Evolutionary conservation across 495 filamentous ascomycete genomes (phyloP).

Genomic region (Xylaria curta): DNA sequence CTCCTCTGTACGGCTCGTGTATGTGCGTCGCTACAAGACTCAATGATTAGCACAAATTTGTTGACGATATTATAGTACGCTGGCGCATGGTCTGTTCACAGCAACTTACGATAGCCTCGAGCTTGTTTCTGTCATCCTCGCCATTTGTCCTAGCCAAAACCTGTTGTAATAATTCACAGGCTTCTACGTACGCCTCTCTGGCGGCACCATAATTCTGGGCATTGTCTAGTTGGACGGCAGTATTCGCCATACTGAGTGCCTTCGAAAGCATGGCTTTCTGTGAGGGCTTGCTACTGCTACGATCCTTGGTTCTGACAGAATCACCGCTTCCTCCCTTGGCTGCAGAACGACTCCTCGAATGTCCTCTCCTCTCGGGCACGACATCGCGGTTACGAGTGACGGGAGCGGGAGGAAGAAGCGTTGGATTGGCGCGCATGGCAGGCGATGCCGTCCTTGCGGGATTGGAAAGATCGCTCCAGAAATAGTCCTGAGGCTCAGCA

Average conservation of each 20-base stretch:
- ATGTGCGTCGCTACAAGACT: conserved; percentile 74
- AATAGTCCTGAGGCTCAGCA: conserved; percentile 31
- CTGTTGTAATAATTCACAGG: conserved; percentile 82
- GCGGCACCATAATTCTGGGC: conserved; percentile 93
- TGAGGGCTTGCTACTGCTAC: conserved; percentile 55
- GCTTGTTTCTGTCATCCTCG: conserved; percentile 83
- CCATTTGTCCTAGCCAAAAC: conserved; percentile 85
- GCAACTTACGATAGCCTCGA: conserved; percentile 87
- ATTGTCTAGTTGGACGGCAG: conserved; percentile 92
- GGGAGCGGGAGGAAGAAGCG: conserved; percentile 33
- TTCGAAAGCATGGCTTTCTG: conserved; percentile 97
- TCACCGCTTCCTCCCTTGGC: conserved; percentile 51
- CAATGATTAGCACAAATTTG: conserved; percentile 20
- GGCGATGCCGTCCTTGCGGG: conserved; percentile 22
- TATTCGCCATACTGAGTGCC: conserved; percentile 92
- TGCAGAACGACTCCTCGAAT: conserved; percentile 57
- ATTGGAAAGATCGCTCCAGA: conserved; percentile 32
- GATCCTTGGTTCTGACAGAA: conserved; percentile 39
- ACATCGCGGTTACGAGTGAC: conserved; percentile 33
- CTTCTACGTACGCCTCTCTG: conserved; percentile 89
- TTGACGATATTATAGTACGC: background rate
- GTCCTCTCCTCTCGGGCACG: conserved; percentile 45
- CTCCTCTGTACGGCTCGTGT: conserved; percentile 85
- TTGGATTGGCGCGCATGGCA: conserved; percentile 27
- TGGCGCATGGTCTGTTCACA: background rate